Evolutionary conservation across 1,284 basidiomycete genomes (phyloP).

Genomic region (Ganoderma multipileum): DNA sequence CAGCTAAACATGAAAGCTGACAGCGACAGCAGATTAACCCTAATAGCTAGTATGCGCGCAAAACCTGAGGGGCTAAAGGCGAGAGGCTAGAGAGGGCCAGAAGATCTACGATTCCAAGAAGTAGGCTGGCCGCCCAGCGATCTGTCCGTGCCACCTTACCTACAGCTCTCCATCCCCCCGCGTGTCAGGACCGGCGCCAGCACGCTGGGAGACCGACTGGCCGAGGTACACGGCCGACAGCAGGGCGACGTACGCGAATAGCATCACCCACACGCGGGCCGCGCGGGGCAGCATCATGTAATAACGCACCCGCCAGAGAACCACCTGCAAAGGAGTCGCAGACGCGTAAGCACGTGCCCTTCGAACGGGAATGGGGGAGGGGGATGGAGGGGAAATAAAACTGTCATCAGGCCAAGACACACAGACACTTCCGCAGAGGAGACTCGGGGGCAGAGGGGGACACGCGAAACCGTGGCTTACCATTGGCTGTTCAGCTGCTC

Average conservation of each 20-base stretch:
- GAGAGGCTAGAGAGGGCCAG: neutral
- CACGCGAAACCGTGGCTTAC: conserved; percentile 47
- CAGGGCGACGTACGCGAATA: conserved; percentile 28
- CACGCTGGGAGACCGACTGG: conserved; percentile 21
- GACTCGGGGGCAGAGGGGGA: conserved; percentile 3
- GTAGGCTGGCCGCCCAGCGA: neutral
- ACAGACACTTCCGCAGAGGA: conserved; percentile 3
- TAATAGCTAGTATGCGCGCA: neutral
- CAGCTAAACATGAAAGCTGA: neutral
- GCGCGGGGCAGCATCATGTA: conserved; percentile 26
- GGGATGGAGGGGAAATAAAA: neutral
- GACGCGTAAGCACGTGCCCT: conserved; percentile 42
- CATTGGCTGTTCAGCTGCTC: conserved; percentile 77
- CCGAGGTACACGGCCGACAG: conserved; percentile 31
- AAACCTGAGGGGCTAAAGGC: neutral
- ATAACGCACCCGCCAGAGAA: conserved; percentile 54
- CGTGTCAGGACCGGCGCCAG: neutral
- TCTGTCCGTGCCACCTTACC: neutral
- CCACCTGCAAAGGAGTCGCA: conserved; percentile 49
- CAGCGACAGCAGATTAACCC: neutral
- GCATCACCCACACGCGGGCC: conserved; percentile 23
- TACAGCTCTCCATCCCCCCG: neutral
- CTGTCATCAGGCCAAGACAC: conserved; percentile 23
- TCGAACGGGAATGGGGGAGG: conserved; percentile 19
- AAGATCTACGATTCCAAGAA: neutral